Evolutionary conservation across 2,329 filamentous ascomycete genomes (phyloP), one percentile per base, ranked within the genome.

Genomic region (Cryphonectria nitschkei): DNA sequence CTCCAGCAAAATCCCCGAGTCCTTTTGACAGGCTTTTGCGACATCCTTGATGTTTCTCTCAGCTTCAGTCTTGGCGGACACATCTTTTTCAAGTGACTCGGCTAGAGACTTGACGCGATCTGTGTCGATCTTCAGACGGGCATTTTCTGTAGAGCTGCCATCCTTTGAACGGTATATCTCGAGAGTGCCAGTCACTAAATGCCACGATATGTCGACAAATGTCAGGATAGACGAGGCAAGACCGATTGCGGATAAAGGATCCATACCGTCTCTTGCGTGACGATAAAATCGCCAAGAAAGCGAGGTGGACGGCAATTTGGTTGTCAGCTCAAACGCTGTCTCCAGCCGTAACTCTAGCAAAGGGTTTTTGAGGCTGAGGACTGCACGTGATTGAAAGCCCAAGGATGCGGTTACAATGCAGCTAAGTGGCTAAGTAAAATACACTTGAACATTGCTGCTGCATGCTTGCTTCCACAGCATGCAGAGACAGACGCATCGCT

Each of bases 221-320:
- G 71, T 68, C 41, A 76, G 43, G 19, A 77, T 73, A 9, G 69
- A 74, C 2, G 71, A 65, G 3, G 75, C 75, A 26, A 76, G 74
- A 29, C 76, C 74, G 34, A 77, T 68, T 4, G 77, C 77, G 19
- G 75, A 76, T n/a, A 78, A 63, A 1, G 76, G 77, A 65, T 80
- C 78, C 77, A 71, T 68, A 19, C 14, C 9, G 22, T 3, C 39
- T 63, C 13, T 63, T 14, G 4, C 9, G 22, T 26, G 22, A 37
- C 9, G 37, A 43, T 43, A n/a, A 3, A 43, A 16, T 41, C 19
- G 34, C 22, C n/a, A 41, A 29, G 2, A 29, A 14, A 22, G 37
- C 13, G 16, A 43, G 60, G 29, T 26, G 11, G n/a, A 54, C 14
- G 8, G 3, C 22, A 26, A 8, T 11, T 54, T 54, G n/a, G 13